phyloP scores from a whole-genome alignment of 192 early-diverging fungal species.

The Funneliformis geosporum region DNA sequence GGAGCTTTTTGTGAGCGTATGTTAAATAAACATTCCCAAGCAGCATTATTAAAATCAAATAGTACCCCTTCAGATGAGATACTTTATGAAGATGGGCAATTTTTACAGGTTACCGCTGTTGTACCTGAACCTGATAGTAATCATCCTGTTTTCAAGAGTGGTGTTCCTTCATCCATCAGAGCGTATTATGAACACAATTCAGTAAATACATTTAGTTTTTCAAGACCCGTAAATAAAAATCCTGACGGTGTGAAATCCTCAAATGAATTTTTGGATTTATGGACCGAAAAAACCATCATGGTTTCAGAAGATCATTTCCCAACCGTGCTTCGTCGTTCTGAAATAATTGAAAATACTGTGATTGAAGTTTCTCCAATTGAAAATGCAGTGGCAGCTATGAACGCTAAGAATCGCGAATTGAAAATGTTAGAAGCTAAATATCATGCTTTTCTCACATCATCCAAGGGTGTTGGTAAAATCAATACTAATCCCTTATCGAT shows the following conservation, averaged over 20 bases:
- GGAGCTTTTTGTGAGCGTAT: constrained; percentile 70
- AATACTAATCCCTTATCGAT: constrained; percentile 77
- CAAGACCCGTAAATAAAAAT: constrained; percentile 59
- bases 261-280: constrained; percentile 71
- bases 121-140: constrained; percentile 56
- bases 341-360: constrained; percentile 53
- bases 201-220: constrained; percentile 63
- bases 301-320: constrained; percentile 69
- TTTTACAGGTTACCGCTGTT: constrained; percentile 70
- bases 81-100: constrained; percentile 53
- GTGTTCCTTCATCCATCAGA: constrained; percentile 51
- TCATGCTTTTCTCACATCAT: constrained; percentile 34
- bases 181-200: constrained; percentile 69
- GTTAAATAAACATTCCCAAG: constrained; percentile 63
- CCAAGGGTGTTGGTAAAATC: constrained; percentile 1
- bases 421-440: constrained; percentile 55
- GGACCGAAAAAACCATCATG: constrained; percentile 74
- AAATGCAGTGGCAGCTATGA: constrained; percentile 72
- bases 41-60: constrained; percentile 51
- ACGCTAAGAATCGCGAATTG: constrained; percentile 68
- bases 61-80: constrained; percentile 49
- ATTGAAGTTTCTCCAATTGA: constrained; percentile 73
- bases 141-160: constrained; percentile 36
- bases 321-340: constrained; percentile 55
- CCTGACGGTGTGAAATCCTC: constrained; percentile 47